Evolutionary conservation across 495 filamentous ascomycete genomes (phyloP).

Genomic region (Sphaerosporella brunnea): DNA sequence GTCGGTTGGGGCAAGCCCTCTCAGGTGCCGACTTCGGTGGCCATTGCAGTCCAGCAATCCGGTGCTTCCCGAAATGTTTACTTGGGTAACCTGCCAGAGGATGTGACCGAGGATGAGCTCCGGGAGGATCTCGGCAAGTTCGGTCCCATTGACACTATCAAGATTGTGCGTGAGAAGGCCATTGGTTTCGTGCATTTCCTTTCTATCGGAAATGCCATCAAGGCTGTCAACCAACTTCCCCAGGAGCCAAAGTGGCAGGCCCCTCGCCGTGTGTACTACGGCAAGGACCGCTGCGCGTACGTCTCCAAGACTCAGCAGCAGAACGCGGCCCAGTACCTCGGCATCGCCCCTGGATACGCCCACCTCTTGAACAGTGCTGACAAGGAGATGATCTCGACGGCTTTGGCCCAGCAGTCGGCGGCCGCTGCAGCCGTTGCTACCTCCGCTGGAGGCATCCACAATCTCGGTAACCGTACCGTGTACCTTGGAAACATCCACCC

Average conservation of each 20-base stretch:
- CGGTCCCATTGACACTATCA: slow-evolving; percentile 88
- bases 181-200: slow-evolving; percentile 98
- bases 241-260: slow-evolving; percentile 95
- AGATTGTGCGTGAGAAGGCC: slow-evolving; percentile 93
- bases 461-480: slow-evolving; percentile 90
- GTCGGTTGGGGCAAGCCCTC: slow-evolving; percentile 98
- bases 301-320: slow-evolving; percentile 99
- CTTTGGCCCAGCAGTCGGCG: slow-evolving; percentile 90
- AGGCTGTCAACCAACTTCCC: slow-evolving; percentile 90
- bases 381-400: slow-evolving; percentile 85
- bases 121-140: slow-evolving; percentile 94
- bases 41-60: slow-evolving; percentile 88
- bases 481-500: slow-evolving; percentile 98
- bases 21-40: slow-evolving; percentile 92
- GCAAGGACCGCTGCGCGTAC: slow-evolving; percentile 94
- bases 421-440: slow-evolving; percentile 93
- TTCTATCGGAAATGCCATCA: slow-evolving; percentile 94
- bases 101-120: slow-evolving; percentile 75
- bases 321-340: slow-evolving; percentile 94
- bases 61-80: slow-evolving; percentile 98
- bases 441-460: slow-evolving; percentile 87
- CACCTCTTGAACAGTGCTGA: slow-evolving; percentile 91
- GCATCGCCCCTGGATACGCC: slow-evolving; percentile 93
- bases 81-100: slow-evolving; percentile 80
- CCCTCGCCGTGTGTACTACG: slow-evolving; percentile 89